phyloP scores from a whole-genome alignment of 2,329 filamentous ascomycete genomes.

The Aaosphaeria arxii region DNA sequence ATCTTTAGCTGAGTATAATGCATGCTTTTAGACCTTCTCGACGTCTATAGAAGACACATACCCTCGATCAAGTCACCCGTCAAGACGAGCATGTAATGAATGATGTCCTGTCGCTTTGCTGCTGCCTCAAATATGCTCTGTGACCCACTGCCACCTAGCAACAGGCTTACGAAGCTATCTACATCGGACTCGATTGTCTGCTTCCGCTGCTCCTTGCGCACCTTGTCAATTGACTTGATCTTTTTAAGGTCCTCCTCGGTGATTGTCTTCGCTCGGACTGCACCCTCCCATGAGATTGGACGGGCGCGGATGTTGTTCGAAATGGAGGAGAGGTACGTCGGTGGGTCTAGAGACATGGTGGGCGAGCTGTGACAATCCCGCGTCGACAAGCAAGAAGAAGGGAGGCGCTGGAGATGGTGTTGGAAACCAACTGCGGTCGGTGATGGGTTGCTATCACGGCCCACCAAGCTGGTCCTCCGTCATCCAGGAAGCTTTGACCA shows the following conservation, averaged over 20 bases:
- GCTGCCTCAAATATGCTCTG: constrained; percentile 78
- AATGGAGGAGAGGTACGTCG: constrained; percentile 80
- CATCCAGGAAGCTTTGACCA: constrained; percentile 27
- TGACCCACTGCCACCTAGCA: constrained; percentile 66
- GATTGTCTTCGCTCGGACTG: constrained; percentile 87
- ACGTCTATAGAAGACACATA: constrained; percentile 38
- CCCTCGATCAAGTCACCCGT: constrained; percentile 83
- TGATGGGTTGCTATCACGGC: constrained; percentile 19
- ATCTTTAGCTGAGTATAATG: constrained; percentile 11
- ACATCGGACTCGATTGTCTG: constrained; percentile 78
- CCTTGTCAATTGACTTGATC: constrained; percentile 96
- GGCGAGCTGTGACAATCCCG: background rate
- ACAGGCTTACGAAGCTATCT: constrained; percentile 73
- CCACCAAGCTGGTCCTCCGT: constrained; percentile 30
- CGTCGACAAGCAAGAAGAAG: background rate
- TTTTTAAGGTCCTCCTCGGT: constrained; percentile 91
- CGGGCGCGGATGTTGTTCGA: constrained; percentile 96
- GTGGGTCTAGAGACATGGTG: constrained; percentile 85
- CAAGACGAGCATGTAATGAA: constrained; percentile 92
- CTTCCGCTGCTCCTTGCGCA: constrained; percentile 84
- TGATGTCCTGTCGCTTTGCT: constrained; percentile 80
- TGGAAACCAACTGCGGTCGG: constrained; percentile 25
- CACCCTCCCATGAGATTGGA: constrained; percentile 96
- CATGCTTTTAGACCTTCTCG: background rate
- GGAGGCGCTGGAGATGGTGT: constrained; percentile 8